Percentiles rank a stretch among this genome's conserved stretches.
Evolutionary conservation across 192 early-diverging fungal genomes (phyloP).

Genomic region (Gaertneriomyces semiglobifer): DNA sequence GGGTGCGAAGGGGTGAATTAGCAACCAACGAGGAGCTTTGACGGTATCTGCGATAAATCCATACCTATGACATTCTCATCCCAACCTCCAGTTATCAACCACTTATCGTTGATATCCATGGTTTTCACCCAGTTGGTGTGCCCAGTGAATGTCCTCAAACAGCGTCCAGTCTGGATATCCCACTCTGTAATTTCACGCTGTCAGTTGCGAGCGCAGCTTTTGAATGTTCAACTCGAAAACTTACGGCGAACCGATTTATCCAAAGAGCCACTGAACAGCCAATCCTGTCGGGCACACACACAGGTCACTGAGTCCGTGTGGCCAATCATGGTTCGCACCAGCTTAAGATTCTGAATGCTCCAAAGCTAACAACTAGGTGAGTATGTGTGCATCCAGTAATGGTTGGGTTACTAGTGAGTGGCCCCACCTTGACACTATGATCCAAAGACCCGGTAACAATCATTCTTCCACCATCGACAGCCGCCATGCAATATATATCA

Average conservation of each 20-base stretch:
- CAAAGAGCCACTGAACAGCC: constrained; percentile 42
- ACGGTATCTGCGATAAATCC: background rate
- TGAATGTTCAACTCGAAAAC: background rate
- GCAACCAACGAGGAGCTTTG: background rate
- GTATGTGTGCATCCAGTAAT: background rate
- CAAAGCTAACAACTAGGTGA: constrained; percentile 33
- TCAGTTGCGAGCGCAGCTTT: background rate
- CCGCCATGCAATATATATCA: constrained; percentile 68
- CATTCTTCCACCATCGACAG: constrained; percentile 65
- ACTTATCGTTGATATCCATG: constrained; percentile 13
- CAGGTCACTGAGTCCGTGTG: constrained; percentile 44
- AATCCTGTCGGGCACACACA: constrained; percentile 22
- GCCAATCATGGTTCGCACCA: constrained; percentile 33
- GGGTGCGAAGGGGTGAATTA: background rate
- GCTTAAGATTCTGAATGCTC: constrained; percentile 24
- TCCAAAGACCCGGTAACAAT: constrained; percentile 48
- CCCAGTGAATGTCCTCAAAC: constrained; percentile 17
- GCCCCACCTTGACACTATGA: constrained; percentile 32
- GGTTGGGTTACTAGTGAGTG: background rate
- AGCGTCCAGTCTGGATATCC: constrained; percentile 30
- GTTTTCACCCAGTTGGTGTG: constrained; percentile 40
- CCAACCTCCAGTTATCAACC: constrained; percentile 41
- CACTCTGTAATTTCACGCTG: constrained; percentile 29
- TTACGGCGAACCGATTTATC: constrained; percentile 39
- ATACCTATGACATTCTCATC: constrained; percentile 37